Percentiles rank a stretch among this genome's conserved stretches.
Conservation (phyloP, 73 alveolate species). For the Symbiodinium pilosum region DNA sequence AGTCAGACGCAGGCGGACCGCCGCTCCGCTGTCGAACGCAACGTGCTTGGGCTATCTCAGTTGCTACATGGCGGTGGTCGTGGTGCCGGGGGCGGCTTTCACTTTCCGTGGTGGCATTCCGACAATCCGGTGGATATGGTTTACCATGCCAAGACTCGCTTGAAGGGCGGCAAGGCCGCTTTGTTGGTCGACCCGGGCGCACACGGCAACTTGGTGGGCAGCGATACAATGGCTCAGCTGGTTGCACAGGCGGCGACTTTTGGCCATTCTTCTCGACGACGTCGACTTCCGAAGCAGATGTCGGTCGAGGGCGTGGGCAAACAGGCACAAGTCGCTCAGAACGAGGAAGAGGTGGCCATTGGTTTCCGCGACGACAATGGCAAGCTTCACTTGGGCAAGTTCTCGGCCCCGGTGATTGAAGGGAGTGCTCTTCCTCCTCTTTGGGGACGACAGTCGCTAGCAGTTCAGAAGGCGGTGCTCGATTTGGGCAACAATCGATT, state of each 20-base stretch:
- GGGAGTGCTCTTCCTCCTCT: not conserved
- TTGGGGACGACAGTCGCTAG: not conserved
- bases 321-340: not conserved
- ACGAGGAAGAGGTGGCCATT: not conserved
- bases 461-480: not conserved
- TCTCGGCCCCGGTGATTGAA: not conserved
- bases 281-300: not conserved
- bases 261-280: not conserved
- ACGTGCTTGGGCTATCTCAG: not conserved
- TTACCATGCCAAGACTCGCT: not conserved
- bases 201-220: not conserved
- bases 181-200: not conserved
- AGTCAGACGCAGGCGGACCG: not conserved
- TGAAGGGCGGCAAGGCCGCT: not conserved
- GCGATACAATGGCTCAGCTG: not conserved
- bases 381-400: not conserved
- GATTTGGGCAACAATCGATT: not conserved
- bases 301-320: not conserved
- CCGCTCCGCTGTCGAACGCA: not conserved
- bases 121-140: not conserved
- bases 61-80: not conserved
- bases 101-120: not conserved
- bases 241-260: not conserved
- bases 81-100: not conserved
- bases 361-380: not conserved